phyloP scores from a whole-genome alignment of 2,329 filamentous ascomycete genomes.

The Aspergillus pseudotamarii region DNA sequence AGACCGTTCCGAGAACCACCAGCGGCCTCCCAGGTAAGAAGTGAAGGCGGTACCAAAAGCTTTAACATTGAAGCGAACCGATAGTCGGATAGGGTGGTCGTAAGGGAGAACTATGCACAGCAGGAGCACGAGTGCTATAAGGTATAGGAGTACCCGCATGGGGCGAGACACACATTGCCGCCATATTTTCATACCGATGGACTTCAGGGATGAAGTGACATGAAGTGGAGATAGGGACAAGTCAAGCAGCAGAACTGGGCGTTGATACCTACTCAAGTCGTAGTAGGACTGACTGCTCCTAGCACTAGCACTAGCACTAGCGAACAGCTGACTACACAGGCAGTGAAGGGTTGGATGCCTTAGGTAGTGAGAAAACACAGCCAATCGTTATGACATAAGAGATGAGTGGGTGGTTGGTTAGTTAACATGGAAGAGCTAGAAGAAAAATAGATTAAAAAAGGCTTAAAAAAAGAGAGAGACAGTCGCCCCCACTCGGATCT shows the following conservation, averaged over 20 bases:
- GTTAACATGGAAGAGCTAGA: neutral
- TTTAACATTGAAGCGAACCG: constrained; percentile 5
- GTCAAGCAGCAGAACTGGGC: neutral
- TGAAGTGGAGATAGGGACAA: neutral
- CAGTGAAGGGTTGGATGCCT: neutral
- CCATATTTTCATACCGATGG: constrained; percentile 3
- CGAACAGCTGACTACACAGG: neutral
- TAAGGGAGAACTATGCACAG: constrained; percentile 2
- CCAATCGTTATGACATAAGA: neutral
- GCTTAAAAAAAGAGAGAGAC: neutral
- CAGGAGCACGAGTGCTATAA: neutral
- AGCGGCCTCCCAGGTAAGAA: neutral
- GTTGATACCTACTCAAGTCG: neutral
- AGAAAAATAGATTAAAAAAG: neutral
- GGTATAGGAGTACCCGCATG: neutral
- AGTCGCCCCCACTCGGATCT: neutral
- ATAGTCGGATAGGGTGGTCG: constrained; percentile 3
- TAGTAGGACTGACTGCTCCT: too few species aligned
- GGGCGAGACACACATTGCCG: neutral
- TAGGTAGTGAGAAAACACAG: neutral
- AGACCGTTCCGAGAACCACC: constrained; percentile 1
- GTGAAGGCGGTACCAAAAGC: neutral
- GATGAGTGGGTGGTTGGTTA: neutral
- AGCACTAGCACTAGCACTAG: too few species aligned
- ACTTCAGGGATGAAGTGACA: neutral